A percentile compares a stretch with the other conserved stretches of the same genome.
phyloP scores from a whole-genome alignment of 495 filamentous ascomycete species.

The Penicillium bovifimosum region DNA sequence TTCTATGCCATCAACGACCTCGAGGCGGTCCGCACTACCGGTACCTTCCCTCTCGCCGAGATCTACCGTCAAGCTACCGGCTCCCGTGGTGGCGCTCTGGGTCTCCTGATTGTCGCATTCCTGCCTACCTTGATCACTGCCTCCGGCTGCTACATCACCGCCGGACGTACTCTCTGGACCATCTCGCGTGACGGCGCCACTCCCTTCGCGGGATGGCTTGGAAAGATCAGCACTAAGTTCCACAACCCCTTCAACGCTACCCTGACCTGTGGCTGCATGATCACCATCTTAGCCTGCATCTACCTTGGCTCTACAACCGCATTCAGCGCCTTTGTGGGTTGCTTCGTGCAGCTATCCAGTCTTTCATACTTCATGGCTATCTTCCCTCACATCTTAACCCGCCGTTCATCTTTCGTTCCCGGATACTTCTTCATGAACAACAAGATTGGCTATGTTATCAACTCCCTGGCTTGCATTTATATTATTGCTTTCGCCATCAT shows the following conservation, averaged over 20 bases:
- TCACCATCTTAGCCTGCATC: slow-evolving; percentile 66
- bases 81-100: slow-evolving; percentile 51
- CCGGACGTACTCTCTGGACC: slow-evolving; percentile 82
- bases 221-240: slow-evolving; percentile 37
- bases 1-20: slow-evolving; percentile 48
- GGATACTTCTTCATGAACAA: slow-evolving; percentile 67
- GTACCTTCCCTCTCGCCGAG: slow-evolving; percentile 66
- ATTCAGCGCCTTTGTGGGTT: slow-evolving; percentile 70
- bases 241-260: slow-evolving; percentile 67
- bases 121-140: slow-evolving; percentile 56
- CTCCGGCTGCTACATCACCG: slow-evolving; percentile 66
- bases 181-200: slow-evolving; percentile 66
- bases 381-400: slow-evolving; percentile 62
- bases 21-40: slow-evolving; percentile 33
- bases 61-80: slow-evolving; percentile 79
- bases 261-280: slow-evolving; percentile 52
- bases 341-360: slow-evolving; percentile 63
- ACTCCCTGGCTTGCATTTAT: slow-evolving; percentile 53
- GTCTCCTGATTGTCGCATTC: slow-evolving; percentile 60
- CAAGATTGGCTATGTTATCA: slow-evolving; percentile 53
- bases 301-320: slow-evolving; percentile 68
- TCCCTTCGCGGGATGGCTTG: slow-evolving; percentile 38
- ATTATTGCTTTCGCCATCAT: slow-evolving; percentile 68
- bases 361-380: slow-evolving; percentile 73
- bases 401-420: slow-evolving; percentile 55